phyloP scores from a whole-genome alignment of 179 eudicot genomes.

The Beta macrorhiza region DNA sequence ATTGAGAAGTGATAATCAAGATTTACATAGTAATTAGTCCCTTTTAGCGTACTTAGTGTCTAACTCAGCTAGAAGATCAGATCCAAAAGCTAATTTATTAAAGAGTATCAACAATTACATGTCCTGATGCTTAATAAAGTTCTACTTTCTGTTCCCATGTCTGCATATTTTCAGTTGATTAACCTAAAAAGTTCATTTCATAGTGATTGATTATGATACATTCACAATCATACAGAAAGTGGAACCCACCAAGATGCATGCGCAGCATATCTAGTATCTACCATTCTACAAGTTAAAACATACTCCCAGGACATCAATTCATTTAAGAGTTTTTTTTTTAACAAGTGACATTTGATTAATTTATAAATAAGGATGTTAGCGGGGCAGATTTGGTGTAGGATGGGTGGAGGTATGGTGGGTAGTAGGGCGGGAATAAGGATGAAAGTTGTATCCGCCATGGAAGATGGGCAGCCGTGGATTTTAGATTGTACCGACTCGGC shows the following conservation, averaged over 20 bases:
- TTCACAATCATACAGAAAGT: background rate
- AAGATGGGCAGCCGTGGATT: too few relatives aligned
- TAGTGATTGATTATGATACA: conserved; percentile 2
- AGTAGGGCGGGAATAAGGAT: too few relatives aligned
- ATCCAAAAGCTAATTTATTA: conserved; percentile 1
- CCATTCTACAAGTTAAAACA: background rate
- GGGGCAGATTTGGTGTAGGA: too few relatives aligned
- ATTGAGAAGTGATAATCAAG: background rate
- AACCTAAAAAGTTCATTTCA: background rate
- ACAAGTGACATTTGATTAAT: too few relatives aligned
- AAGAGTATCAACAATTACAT: conserved; percentile 10
- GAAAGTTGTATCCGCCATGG: too few relatives aligned
- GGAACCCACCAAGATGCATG: conserved; percentile 21
- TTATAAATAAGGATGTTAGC: too few relatives aligned
- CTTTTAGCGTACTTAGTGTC: background rate
- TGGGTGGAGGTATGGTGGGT: too few relatives aligned
- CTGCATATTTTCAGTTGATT: conserved; percentile 3
- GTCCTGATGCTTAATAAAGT: conserved; percentile 20
- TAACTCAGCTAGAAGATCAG: background rate
- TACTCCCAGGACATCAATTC: too few relatives aligned
- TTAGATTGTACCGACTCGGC: too few relatives aligned
- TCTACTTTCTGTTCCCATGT: background rate
- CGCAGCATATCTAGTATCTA: background rate
- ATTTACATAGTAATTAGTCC: background rate
- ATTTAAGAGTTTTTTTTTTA: too few relatives aligned